Evolutionary conservation across 352 stramenopile genomes (phyloP), one percentile per base, ranked within the genome.

Genomic region (Phytophthora pini): DNA sequence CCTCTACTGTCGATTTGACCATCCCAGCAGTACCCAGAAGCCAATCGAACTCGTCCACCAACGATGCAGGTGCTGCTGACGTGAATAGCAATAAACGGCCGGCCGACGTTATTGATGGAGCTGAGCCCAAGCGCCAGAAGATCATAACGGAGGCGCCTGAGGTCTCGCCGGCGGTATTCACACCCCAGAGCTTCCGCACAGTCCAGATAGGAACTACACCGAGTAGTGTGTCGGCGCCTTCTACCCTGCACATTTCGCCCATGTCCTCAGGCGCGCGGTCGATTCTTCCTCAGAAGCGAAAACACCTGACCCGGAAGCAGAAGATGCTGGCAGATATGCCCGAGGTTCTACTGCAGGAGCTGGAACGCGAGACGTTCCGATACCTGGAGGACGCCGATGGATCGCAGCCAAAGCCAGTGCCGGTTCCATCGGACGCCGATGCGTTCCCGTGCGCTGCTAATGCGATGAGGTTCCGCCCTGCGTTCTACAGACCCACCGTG

Each of bases 401-500:
- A 55, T 52, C 47, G 2, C 72, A 8, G 1, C 8, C 40, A 22
- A 67, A 60, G 15, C 5, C 39, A 10, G 4, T 24, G 26, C 45
- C 27, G 20, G 36, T 60, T 46, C 61, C 73, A 10, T 27, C 41
- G 17, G 64, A 79, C 31, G 58, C 47, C 7, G 73, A 76, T 47
- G 54, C 58, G 12, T 85, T 80, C 44, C 70, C 73, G 4, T 75
- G 57, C 52, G 64, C 70, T 48, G 61, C 64, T 38, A 60, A 48
- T 7, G 55, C 63, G 1, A 43, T 40, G 5, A 68, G 47, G 9
- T 80, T 77, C 11, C 80, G 76, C 26, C 76, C 74, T 5, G 69
- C 82, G 9, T 87, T 84, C 22, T 87, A 81, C 56, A 68, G 72
- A 32, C 72, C 78, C 3, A 82, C 63, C 1, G 72, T 84, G 9